Evolutionary conservation across 176 grass and related monocot genomes (phyloP).

Genomic region (Aegilops longissima): DNA sequence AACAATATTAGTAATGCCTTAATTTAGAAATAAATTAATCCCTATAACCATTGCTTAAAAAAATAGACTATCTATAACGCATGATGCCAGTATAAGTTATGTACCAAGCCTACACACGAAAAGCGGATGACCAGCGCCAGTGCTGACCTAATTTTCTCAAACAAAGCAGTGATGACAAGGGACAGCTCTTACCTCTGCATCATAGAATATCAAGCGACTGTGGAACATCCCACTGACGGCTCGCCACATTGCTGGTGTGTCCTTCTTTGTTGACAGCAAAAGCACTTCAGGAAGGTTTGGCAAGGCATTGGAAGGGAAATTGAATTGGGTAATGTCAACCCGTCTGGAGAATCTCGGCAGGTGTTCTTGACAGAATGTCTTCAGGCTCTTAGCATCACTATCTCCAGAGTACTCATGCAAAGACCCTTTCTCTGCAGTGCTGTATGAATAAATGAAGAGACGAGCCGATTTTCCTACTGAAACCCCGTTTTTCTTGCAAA

Average conservation of each 20-base stretch:
- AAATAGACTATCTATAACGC: neutral
- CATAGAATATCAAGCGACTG: constrained; percentile 72
- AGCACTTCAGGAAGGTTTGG: constrained; percentile 77
- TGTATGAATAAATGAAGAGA: constrained; percentile 83
- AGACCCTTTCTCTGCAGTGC: constrained; percentile 58
- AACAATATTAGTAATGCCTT: neutral
- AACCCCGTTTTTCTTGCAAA: constrained; percentile 67
- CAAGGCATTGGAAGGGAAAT: constrained; percentile 45
- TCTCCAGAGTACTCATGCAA: constrained; percentile 88
- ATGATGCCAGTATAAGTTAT: neutral
- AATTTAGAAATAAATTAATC: neutral
- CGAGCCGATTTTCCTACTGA: constrained; percentile 54
- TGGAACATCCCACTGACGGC: constrained; percentile 76
- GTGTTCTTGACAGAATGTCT: constrained; percentile 85
- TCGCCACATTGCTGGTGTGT: constrained; percentile 88
- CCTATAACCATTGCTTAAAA: neutral
- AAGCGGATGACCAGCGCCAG: neutral
- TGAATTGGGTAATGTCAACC: constrained; percentile 59
- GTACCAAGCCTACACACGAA: neutral
- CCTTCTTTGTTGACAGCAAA: constrained; percentile 80
- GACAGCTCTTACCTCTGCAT: constrained; percentile 59
- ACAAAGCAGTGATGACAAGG: neutral
- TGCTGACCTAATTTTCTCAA: too few relatives aligned
- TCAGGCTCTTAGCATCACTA: constrained; percentile 71
- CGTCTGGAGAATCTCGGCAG: constrained; percentile 86